Percentiles rank a stretch among this genome's conserved stretches.
Evolutionary conservation across 208 protist genomes (phyloP).

Genomic region (Willaertia magna): DNA sequence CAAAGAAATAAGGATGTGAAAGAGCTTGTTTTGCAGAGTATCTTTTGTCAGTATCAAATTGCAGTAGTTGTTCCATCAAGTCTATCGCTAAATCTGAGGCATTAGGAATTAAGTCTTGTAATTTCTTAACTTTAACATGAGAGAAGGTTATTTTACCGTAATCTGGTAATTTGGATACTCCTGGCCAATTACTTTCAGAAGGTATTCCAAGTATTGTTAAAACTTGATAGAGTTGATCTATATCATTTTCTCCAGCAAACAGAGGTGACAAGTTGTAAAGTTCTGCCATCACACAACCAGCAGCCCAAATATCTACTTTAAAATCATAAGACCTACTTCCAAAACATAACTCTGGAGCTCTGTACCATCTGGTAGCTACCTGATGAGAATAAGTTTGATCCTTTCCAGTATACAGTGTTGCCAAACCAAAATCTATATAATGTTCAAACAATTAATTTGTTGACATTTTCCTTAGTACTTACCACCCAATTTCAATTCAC

Average conservation of each 20-base stretch:
- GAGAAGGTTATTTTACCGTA: neutral
- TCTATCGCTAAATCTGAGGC: neutral
- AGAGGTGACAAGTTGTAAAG: constrained; percentile 77
- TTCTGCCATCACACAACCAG: constrained; percentile 75
- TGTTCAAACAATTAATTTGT: too few species aligned
- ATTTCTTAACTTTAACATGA: neutral
- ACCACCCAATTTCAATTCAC: neutral
- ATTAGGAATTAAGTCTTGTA: neutral
- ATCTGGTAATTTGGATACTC: neutral
- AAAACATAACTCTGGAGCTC: constrained; percentile 76
- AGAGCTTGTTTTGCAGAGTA: neutral
- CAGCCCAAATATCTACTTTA: constrained; percentile 73
- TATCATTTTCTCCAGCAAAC: constrained; percentile 58
- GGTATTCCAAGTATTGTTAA: neutral
- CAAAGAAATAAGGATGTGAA: neutral
- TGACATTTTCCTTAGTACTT: neutral
- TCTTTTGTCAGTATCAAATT: neutral
- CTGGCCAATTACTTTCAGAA: neutral
- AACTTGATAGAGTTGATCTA: constrained; percentile 48
- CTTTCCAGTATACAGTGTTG: neutral
- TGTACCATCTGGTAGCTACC: neutral
- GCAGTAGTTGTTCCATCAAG: neutral
- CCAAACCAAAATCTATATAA: neutral
- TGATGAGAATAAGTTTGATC: neutral
- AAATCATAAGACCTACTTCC: constrained; percentile 66